These are phyloP conservation scores for Plasmopara viticola DNA, from an alignment of 352 stramenopile genomes.

Conservation along the genomic window DNA sequence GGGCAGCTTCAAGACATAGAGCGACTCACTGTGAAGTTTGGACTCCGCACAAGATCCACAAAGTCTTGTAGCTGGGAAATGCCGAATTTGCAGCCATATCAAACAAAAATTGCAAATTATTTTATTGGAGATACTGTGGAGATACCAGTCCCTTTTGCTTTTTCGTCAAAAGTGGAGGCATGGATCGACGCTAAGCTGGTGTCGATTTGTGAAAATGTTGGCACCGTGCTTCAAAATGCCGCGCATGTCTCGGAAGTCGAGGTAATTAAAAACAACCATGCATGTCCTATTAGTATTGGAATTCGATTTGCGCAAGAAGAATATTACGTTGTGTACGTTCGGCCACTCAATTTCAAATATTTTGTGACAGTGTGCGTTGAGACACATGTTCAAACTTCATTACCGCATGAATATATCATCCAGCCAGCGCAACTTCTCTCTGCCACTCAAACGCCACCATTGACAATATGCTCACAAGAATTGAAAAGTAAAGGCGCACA, in stretches of 20 bases:
- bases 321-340: too few species aligned
- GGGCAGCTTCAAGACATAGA: conserved; percentile 23
- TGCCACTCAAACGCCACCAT: too few species aligned
- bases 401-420: too few species aligned
- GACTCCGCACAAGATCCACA: not conserved
- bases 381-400: too few species aligned
- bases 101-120: conserved; percentile 30
- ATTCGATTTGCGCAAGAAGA: too few species aligned
- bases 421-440: too few species aligned
- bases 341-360: too few species aligned
- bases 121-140: conserved; percentile 22
- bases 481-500: too few species aligned
- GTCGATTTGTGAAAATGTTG: conserved; percentile 26
- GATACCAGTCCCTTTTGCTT: not conserved
- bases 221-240: conserved; percentile 23
- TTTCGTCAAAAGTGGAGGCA: too few species aligned
- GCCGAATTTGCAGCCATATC: conserved; percentile 34
- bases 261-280: conserved; percentile 5
- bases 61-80: conserved; percentile 34
- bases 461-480: too few species aligned
- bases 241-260: conserved; percentile 7
- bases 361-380: too few species aligned
- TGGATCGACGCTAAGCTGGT: conserved; percentile 13
- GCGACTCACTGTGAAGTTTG: conserved; percentile 14
- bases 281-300: too few species aligned